Conservation (phyloP, 2,329 filamentous ascomycete species). For the Pseudovirgaria hyperparasitica region DNA sequence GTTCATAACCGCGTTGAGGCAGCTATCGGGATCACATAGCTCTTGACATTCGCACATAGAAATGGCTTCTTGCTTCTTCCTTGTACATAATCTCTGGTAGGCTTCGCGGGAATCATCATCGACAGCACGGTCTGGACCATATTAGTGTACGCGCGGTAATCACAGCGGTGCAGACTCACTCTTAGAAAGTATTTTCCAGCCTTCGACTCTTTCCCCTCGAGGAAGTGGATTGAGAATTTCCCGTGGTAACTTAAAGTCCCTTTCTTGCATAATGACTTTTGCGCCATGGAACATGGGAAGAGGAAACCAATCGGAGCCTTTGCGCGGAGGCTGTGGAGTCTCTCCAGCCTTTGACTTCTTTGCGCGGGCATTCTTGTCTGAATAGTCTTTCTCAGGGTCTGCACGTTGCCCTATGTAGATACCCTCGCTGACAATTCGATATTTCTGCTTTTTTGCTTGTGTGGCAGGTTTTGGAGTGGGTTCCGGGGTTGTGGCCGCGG, state of each 20-base stretch:
- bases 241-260: slow-evolving; percentile 80
- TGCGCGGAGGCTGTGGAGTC: too few species aligned
- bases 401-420: too few species aligned
- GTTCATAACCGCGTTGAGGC: slow-evolving; percentile 91
- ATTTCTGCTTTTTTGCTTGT: too few species aligned
- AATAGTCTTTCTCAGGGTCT: too few species aligned
- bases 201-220: slow-evolving; percentile 78
- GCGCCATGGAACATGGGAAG: slow-evolving; percentile 68
- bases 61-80: slow-evolving; percentile 59
- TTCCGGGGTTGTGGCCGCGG: too few species aligned
- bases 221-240: slow-evolving; percentile 82
- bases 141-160: slow-evolving; percentile 6
- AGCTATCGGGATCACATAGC: slow-evolving; percentile 75
- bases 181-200: slow-evolving; percentile 84
- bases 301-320: too few species aligned
- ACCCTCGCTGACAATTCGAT: too few species aligned
- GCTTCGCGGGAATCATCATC: slow-evolving; percentile 69
- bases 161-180: slow-evolving; percentile 44
- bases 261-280: slow-evolving; percentile 36
- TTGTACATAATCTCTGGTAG: slow-evolving; percentile 76
- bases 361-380: too few species aligned
- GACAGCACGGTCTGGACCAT: slow-evolving; percentile 64
- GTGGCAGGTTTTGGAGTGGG: too few species aligned
- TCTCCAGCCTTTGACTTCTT: too few species aligned
- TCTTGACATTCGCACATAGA: slow-evolving; percentile 51